These are phyloP conservation scores for Conringia planisiliqua DNA, from an alignment of 345 rosid species.

Conservation along the genomic window DNA sequence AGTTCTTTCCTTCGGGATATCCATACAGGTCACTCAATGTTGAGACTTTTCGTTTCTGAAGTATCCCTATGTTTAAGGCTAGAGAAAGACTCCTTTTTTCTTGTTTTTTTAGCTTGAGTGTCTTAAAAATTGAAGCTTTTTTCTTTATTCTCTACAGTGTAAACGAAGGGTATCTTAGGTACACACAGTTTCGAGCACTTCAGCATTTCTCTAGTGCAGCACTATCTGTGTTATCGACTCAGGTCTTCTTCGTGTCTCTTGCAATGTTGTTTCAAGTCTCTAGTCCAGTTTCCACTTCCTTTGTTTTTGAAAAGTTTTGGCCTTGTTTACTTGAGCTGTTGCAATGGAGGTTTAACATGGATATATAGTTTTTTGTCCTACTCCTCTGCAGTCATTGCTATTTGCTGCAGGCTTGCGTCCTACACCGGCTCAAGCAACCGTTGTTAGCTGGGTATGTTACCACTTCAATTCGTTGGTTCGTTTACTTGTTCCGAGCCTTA, in stretches of 20 bases:
- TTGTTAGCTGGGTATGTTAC: slow-evolving; percentile 85
- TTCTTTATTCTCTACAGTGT: slow-evolving; percentile 49
- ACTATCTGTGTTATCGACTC: slow-evolving; percentile 85
- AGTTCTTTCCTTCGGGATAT: slow-evolving; percentile 92
- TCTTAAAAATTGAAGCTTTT: neutral
- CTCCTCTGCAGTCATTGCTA: slow-evolving; percentile 80
- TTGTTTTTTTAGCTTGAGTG: neutral
- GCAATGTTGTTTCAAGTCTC: neutral
- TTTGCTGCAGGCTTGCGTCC: slow-evolving; percentile 99
- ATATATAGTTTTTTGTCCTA: slow-evolving; percentile 33
- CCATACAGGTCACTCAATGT: slow-evolving; percentile 56
- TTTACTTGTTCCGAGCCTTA: neutral
- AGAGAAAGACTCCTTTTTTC: neutral
- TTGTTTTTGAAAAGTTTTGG: no score
- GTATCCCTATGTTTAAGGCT: neutral
- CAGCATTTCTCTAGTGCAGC: slow-evolving; percentile 87
- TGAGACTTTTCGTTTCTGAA: neutral
- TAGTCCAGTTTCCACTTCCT: neutral
- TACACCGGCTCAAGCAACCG: slow-evolving; percentile 94
- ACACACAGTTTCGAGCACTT: slow-evolving; percentile 83
- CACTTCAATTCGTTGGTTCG: neutral
- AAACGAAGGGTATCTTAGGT: slow-evolving; percentile 90
- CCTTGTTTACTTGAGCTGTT: neutral
- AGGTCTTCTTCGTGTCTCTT: slow-evolving; percentile 51
- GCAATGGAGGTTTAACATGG: slow-evolving; percentile 6